Evolutionary conservation across 2,329 filamentous ascomycete genomes (phyloP).

Genomic region (Ceratocystis harringtonii): DNA sequence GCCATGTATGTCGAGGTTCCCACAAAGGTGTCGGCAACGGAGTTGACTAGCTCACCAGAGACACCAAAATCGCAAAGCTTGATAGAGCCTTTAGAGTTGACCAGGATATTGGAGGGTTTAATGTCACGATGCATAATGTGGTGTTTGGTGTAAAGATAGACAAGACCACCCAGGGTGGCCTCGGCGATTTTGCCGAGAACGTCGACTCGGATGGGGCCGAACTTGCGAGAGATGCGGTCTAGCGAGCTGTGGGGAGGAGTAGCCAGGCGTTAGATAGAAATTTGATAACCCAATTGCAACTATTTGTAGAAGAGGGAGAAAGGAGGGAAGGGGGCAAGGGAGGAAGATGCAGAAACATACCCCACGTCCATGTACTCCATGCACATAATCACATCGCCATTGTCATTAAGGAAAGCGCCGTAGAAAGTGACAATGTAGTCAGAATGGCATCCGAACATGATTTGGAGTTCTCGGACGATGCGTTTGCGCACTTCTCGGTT

Average conservation of each 20-base stretch:
- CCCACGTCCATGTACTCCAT: constrained; percentile 99
- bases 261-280: background rate
- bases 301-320: background rate
- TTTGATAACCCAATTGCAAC: background rate
- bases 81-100: constrained; percentile 87
- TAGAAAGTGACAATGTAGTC: constrained; percentile 97
- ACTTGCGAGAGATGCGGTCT: constrained; percentile 84
- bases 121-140: constrained; percentile 99
- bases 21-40: constrained; percentile 94
- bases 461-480: constrained; percentile 91
- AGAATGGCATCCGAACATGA: constrained; percentile 96
- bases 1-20: constrained; percentile 99
- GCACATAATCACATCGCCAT: constrained; percentile 96
- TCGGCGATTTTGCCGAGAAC: constrained; percentile 96
- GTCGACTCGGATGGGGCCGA: constrained; percentile 88
- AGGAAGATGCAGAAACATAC: constrained; percentile 39
- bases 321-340: background rate
- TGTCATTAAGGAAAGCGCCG: constrained; percentile 89
- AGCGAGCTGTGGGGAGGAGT: constrained; percentile 49
- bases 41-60: constrained; percentile 95
- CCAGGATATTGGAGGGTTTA: constrained; percentile 93
- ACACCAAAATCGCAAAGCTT: constrained; percentile 98
- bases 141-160: constrained; percentile 88
- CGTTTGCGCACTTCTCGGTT: constrained; percentile 95
- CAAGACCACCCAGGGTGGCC: constrained; percentile 80